Base-by-base conservation (phyloP, 352 stramenopile genomes). In the Phytophthora constricta region DNA sequence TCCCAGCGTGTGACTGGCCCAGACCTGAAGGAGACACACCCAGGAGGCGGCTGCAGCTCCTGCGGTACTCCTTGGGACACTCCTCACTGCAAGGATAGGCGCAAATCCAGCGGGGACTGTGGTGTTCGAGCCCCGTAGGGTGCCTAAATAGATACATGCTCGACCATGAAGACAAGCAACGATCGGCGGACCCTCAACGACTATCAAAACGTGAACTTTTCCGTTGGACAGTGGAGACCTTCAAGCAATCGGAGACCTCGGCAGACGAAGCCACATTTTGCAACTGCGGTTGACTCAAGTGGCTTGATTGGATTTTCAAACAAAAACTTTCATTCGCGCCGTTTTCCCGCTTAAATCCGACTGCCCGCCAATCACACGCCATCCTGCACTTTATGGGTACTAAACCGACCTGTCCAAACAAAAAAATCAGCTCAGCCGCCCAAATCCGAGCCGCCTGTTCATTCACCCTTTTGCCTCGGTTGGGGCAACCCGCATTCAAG, bases 341-440 rank as follows among this genome's bases (percentile, higher is more conserved):
- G n/a, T n/a, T n/a, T n/a, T n/a, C n/a, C n/a, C n/a, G n/a, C n/a
- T n/a, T n/a, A n/a, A n/a, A n/a, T n/a, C n/a, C n/a, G n/a, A n/a
- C n/a, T n/a, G n/a, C n/a, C n/a, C n/a, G n/a, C n/a, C n/a, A n/a
- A n/a, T n/a, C n/a, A n/a, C n/a, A n/a, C n/a, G n/a, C n/a, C n/a
- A n/a, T n/a, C n/a, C n/a, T n/a, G n/a, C n/a, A n/a, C n/a, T n/a
- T n/a, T n/a, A n/a, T n/a, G n/a, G n/a, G n/a, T n/a, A n/a, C n/a
- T n/a, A n/a, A n/a, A n/a, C n/a, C n/a, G 31, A 37, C 31, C 31
- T 57, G 46, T 65, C 22, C 62, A 26, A 11, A 33, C 26, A 22
- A 47, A 22, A n/a, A 68, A 72, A 72, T 72, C 64, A 68, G 64
- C 62, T 54, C 33, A 20, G n/a, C 16, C 19, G 20, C 20, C 7